A percentile compares a stretch with the other conserved stretches of the same genome.
Conservation (phyloP, 495 filamentous ascomycete genomes). For the Penicillium verhagenii region DNA sequence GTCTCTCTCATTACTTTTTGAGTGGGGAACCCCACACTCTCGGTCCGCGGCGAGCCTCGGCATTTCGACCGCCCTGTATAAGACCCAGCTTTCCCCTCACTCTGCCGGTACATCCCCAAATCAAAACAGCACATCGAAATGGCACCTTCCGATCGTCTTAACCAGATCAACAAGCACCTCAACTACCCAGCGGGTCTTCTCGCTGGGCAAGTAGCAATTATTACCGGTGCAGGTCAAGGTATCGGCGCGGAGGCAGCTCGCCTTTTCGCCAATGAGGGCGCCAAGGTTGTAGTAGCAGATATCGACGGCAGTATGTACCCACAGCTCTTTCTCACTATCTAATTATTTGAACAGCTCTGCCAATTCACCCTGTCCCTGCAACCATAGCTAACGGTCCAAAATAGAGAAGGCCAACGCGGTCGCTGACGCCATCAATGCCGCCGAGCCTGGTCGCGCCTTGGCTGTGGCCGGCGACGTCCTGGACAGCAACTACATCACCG, state of each 20-base stretch:
- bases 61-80: slow-evolving; percentile 24
- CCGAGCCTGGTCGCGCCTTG: slow-evolving; percentile 60
- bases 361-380: neutral
- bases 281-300: slow-evolving; percentile 78
- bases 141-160: slow-evolving; percentile 52
- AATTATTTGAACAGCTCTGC: neutral
- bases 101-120: neutral
- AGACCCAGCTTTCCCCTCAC: slow-evolving; percentile 13
- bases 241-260: slow-evolving; percentile 82
- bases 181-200: slow-evolving; percentile 79
- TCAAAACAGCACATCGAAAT: slow-evolving; percentile 19
- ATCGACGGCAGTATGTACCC: slow-evolving; percentile 63
- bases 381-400: slow-evolving; percentile 1
- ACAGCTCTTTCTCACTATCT: neutral
- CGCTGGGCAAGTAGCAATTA: slow-evolving; percentile 76
- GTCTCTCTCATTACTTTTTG: neutral
- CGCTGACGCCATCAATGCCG: slow-evolving; percentile 61
- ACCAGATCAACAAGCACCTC: slow-evolving; percentile 71
- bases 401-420: slow-evolving; percentile 63
- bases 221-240: slow-evolving; percentile 85
- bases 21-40: slow-evolving; percentile 23
- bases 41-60: slow-evolving; percentile 32
- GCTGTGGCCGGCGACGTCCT: slow-evolving; percentile 74
- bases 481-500: slow-evolving; percentile 60
- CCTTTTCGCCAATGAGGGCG: slow-evolving; percentile 82